Percentiles rank a stretch among this genome's conserved stretches.
Conservation (phyloP, 805 yeast genomes). For the Saccharomycopsis sp. region DNA sequence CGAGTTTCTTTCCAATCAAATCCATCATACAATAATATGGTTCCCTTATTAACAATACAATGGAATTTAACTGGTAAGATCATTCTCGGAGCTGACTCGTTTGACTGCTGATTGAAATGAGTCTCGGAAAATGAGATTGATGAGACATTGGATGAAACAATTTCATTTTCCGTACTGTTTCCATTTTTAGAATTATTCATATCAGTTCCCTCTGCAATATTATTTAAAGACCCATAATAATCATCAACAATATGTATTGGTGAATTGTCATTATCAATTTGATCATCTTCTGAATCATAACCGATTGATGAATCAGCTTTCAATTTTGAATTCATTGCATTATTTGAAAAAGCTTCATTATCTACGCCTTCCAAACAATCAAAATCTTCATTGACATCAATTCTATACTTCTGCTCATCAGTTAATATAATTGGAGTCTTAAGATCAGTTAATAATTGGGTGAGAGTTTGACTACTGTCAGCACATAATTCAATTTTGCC, state of each 20-base stretch:
- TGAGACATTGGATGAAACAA: slow-evolving; percentile 1
- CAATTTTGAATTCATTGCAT: background rate
- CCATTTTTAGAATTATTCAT: slow-evolving; percentile 17
- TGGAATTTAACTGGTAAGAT: slow-evolving; percentile 28
- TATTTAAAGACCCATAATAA: slow-evolving; percentile 20
- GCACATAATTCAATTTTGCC: slow-evolving; percentile 61
- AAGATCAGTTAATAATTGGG: slow-evolving; percentile 63
- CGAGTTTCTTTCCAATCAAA: slow-evolving; percentile 87
- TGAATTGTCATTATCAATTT: slow-evolving; percentile 7
- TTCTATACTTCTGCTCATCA: slow-evolving; percentile 52
- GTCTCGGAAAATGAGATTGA: slow-evolving; percentile 20
- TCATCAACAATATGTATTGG: slow-evolving; percentile 25
- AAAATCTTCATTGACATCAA: slow-evolving; percentile 28
- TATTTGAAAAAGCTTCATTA: slow-evolving; percentile 25
- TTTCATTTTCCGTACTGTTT: slow-evolving; percentile 13
- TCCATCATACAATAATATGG: slow-evolving; percentile 69
- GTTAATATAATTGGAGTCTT: slow-evolving; percentile 58
- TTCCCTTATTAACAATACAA: slow-evolving; percentile 32
- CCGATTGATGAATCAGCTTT: background rate
- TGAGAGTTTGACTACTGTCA: slow-evolving; percentile 70
- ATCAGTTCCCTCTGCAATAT: background rate
- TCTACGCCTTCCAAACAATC: slow-evolving; percentile 33
- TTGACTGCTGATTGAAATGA: slow-evolving; percentile 20
- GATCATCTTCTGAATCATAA: background rate
- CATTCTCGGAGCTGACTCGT: background rate